Base-by-base conservation (phyloP, 108 stramenopile genomes). In the Cyclotella choctawhatcheeana region DNA sequence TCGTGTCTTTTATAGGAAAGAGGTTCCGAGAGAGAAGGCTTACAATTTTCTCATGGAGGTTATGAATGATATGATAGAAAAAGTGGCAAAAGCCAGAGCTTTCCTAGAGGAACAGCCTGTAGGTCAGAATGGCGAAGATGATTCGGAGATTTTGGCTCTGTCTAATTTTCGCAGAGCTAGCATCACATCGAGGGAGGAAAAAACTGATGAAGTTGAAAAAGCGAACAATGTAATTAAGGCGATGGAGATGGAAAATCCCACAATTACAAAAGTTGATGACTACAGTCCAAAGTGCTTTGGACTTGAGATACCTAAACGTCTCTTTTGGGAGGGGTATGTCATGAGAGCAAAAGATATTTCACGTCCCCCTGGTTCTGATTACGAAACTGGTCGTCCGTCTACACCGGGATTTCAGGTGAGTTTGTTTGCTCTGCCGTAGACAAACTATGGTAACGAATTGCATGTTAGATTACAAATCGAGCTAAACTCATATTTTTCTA, bases 251-350 rank as follows among this genome's bases (percentile, higher is more conserved):
- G 73, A 69, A 5, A 35, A 79, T 48, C 70, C 71, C 25, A 43
- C 60, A 54, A 81, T 90, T 33, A 69, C 72, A 16, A 62, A 67
- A 37, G 64, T 88, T 31, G 82, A 90, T 67, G 79, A 86, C 37
- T 90, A 76, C 61, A 55, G 60, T 18, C 67, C 59, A 30, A 51
- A 68, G 29, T 77, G 47, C 35, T 90, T 50, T 63, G 89, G 89
- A 25, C 24, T 90, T 3, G 85, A 90, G 56, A 43, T 88, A 22
- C 66, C 85, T 27, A 74, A 88, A 56, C 87, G 89, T 17, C 68
- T 90, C 12, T 88, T 90, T 71, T 90, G 87, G 87, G 76, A 81
- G 43, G 87, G 71, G 5, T 85, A 74, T 45, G 84, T 90, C 40
- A 53, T 78, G 60, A 44, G 80, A 31, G 76, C 70, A 29, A 71